phyloP scores from a whole-genome alignment of 1,139 yeast genomes.

The Diutina sp. region DNA sequence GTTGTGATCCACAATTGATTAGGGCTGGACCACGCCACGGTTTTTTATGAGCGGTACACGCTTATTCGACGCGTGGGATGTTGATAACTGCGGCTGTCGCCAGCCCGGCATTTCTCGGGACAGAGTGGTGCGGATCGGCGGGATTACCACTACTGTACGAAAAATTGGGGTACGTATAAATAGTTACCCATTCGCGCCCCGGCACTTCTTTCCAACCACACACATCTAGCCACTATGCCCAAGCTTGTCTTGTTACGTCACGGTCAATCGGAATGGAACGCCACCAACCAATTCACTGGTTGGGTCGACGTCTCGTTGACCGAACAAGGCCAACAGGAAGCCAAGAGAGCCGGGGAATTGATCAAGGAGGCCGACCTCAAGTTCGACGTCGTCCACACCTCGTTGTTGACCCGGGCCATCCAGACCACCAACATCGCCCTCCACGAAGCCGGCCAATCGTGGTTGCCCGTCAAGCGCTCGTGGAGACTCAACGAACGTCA shows the following conservation, averaged over 20 bases:
- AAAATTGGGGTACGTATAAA: background rate
- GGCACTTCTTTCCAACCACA: background rate
- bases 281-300: conserved; percentile 96
- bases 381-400: conserved; percentile 86
- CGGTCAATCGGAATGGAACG: conserved; percentile 99
- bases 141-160: background rate
- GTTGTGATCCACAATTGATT: background rate
- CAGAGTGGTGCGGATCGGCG: conserved; percentile 40
- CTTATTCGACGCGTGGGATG: background rate
- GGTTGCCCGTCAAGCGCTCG: conserved; percentile 85
- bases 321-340: background rate
- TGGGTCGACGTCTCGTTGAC: conserved; percentile 95
- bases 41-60: no score
- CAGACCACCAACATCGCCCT: conserved; percentile 96
- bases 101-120: conserved; percentile 41
- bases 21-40: background rate
- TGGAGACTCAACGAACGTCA: conserved; percentile 99
- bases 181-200: background rate
- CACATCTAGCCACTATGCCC: background rate
- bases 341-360: conserved; percentile 86
- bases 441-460: conserved; percentile 78
- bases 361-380: conserved; percentile 75
- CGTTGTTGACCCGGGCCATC: conserved; percentile 88
- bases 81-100: background rate
- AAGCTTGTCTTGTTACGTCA: conserved; percentile 21